Conservation (phyloP, 164 flowering plant genomes). For the Stephania japonica region DNA sequence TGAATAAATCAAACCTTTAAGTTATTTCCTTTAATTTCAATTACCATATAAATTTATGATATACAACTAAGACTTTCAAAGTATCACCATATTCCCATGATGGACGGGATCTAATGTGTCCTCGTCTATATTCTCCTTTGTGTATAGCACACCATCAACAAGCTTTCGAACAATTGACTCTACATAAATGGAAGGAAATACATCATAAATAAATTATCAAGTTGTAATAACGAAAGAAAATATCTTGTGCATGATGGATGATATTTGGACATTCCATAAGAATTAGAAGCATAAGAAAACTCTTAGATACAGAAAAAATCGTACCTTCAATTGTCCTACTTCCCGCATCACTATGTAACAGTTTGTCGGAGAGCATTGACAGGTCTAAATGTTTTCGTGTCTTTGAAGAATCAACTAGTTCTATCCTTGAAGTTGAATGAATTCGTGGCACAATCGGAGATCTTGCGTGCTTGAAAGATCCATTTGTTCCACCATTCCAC, state of each 20-base stretch:
- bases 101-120: conserved; percentile 38
- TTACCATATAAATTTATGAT: not conserved
- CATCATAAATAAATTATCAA: not conserved
- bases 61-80: not conserved
- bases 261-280: not conserved
- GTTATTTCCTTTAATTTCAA: not conserved
- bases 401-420: conserved; percentile 16
- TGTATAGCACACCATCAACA: conserved; percentile 41
- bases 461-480: conserved; percentile 38
- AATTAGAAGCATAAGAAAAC: not conserved
- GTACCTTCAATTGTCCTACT: conserved; percentile 37
- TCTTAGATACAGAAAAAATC: not conserved
- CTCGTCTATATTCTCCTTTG: conserved; percentile 68
- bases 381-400: conserved; percentile 57
- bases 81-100: conserved; percentile 42
- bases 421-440: conserved; percentile 26
- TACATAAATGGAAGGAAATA: conserved; percentile 17
- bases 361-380: conserved; percentile 32
- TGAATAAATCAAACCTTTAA: not conserved
- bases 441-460: conserved; percentile 54
- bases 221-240: conserved; percentile 1
- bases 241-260: not conserved
- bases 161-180: conserved; percentile 43
- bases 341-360: conserved; percentile 16
- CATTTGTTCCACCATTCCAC: conserved; percentile 36